Base-by-base conservation (phyloP, 2,329 filamentous ascomycete genomes). In the Aspergillus ochraceus region DNA sequence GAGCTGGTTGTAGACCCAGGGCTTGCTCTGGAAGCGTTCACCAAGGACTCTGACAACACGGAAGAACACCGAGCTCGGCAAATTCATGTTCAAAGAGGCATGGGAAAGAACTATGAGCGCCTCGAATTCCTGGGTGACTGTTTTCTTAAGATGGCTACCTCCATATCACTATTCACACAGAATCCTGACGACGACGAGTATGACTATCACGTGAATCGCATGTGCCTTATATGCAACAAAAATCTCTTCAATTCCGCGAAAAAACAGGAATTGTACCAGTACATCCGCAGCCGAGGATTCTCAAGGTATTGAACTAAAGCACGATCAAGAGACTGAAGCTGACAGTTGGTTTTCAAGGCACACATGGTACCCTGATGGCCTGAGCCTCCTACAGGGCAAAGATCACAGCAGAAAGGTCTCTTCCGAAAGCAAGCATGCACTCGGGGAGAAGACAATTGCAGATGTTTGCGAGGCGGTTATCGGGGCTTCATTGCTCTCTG, bases 381-480 rank as follows among this genome's bases (percentile, higher is more conserved):
- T 97, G 36, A 86, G 84, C 29, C 80, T 97, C 20, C 83, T 88
- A 6, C 85, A 85, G 60, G 94, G 94, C 30, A 96, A 94, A 69
- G 79, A 81, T 4, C 77, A 80, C 49, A 85, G 81, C 60, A 80
- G 78, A 55, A 81, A 78, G 59, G 80, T 75, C 20, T 67, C 64
- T 6, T 64, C 69, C 2, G 71, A 76, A 49, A 64, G 66, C 29
- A 83, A 77, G 10, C 93, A 97, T 70, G 79, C 78, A 0, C 83
- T 99, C 2, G 88, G 88, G 0, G 90, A 97, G 76, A 99, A 99
- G 79, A 90, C 90, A 0, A 89, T 97, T 68, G 94, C 95, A 3
- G 95, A 98, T 74, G 92, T 98, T 0, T 97, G 91, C 61, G 95
- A 98, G 73, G 94, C 95, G 0, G 78, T 97, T 58, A 98, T 99